Percentiles rank a stretch among this genome's conserved stretches.
These are phyloP conservation scores for Ogataea trehaloabstinens DNA, from an alignment of 805 yeast genomes.

Conservation along the genomic window DNA sequence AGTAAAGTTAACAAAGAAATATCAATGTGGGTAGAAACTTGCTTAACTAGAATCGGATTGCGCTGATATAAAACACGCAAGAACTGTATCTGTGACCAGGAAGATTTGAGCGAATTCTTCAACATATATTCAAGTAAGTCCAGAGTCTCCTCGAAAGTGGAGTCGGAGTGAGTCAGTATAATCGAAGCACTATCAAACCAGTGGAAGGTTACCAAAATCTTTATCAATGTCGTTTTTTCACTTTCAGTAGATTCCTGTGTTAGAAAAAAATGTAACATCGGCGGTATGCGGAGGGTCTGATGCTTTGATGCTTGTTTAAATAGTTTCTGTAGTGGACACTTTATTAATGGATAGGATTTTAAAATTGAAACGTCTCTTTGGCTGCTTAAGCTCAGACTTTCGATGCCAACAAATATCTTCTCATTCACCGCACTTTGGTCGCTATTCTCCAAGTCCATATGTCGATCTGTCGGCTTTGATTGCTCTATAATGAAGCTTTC, in stretches of 20 bases:
- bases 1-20: conserved; percentile 6
- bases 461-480: conserved; percentile 1
- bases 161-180: conserved; percentile 3
- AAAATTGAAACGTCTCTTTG: neutral
- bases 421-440: too few relatives aligned
- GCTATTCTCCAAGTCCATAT: too few relatives aligned
- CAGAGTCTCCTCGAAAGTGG: conserved; percentile 9
- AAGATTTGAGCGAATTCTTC: conserved; percentile 2
- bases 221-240: conserved; percentile 1
- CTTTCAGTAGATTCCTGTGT: neutral
- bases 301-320: neutral
- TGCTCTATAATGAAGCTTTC: conserved; percentile 6
- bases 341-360: neutral
- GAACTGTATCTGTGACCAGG: conserved; percentile 15
- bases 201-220: conserved; percentile 6
- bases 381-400: neutral
- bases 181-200: conserved; percentile 14
- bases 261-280: neutral
- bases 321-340: neutral
- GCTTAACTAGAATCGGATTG: conserved; percentile 7
- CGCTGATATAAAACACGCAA: conserved; percentile 4
- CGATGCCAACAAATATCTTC: neutral
- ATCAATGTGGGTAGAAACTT: conserved; percentile 5
- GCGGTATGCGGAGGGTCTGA: neutral
- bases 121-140: conserved; percentile 5